Base-by-base conservation (phyloP, 495 filamentous ascomycete species). In the Filosporella fistucella region DNA sequence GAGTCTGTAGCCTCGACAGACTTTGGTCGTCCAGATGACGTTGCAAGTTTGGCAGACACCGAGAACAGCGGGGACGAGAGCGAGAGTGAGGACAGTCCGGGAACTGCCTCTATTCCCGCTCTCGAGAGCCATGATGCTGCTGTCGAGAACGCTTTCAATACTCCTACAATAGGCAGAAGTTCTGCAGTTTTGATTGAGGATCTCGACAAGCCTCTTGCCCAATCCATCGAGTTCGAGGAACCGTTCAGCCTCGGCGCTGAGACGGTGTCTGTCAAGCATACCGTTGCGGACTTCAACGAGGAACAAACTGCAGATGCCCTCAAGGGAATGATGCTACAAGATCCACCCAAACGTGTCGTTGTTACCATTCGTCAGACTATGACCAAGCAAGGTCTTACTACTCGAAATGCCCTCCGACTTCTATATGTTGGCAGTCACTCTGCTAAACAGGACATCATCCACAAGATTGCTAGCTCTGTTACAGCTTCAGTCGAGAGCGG, bases 341-440 rank as follows among this genome's bases (percentile, higher is more conserved):
- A 57, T 22, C 40, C 56, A 3, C 65, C 69, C 2, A 64, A 61
- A 35, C 67, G 65, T 23, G 42, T 81, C 17, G 72, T 73, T 49
- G 75, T 72, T 35, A 81, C 81, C 1, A 72, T 88, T 18, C 76
- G 84, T 44, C 85, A 88, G 60, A 86, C 78, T 26, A 87, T 90
- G 83, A 80, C 77, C 30, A 80, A 76, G 40, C 67, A 74, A 29
- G 71, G 74, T 26, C 72, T 89, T 12, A 73, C 75, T 32, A 74
- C 81, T 28, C 68, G 80, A 17, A 81, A 81, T 51, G 82, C 85
- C 4, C 81, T 87, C 41, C 74, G 82, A 23, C 71, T 90, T 20
- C 67, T 89, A 3, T 89, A 88, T 47, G 65, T 86, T 21, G 86
- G 86, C 13, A 76, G 75, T 41, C 57, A 78, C 0, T 74, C 74